Conservation (phyloP, 2,329 filamentous ascomycete species). For the Alternaria solani region DNA sequence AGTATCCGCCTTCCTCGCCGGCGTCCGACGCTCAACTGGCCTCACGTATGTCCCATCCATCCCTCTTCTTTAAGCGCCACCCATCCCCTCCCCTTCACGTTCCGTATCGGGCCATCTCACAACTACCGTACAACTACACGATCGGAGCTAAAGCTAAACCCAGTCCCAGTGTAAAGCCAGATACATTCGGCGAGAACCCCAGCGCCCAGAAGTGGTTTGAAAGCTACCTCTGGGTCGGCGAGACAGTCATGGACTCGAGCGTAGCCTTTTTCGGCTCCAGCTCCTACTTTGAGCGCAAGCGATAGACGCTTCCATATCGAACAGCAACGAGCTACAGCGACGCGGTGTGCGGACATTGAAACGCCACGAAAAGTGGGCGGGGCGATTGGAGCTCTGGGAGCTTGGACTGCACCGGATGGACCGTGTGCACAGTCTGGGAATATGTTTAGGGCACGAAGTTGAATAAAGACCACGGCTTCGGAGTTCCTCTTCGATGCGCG, state of each 20-base stretch:
- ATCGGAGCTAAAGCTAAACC: constrained; percentile 33
- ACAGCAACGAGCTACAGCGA: background rate
- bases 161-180: constrained; percentile 84
- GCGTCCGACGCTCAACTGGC: constrained; percentile 96
- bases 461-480: background rate
- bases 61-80: background rate
- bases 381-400: background rate
- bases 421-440: background rate
- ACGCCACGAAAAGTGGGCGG: background rate
- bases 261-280: constrained; percentile 89
- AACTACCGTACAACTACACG: constrained; percentile 7
- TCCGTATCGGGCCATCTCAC: constrained; percentile 1
- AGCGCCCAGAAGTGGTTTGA: constrained; percentile 88
- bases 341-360: background rate
- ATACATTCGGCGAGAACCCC: constrained; percentile 83
- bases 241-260: constrained; percentile 98
- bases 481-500: constrained; percentile 2
- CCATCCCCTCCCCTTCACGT: background rate
- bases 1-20: constrained; percentile 96
- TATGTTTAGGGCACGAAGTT: background rate
- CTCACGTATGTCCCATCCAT: constrained; percentile 76
- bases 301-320: constrained; percentile 48
- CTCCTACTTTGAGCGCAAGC: constrained; percentile 88
- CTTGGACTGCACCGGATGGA: background rate
- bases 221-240: constrained; percentile 91